A percentile compares a stretch with the other conserved stretches of the same genome.
phyloP scores from a whole-genome alignment of 257 asterid species.

The Phtheirospermum japonicum region DNA sequence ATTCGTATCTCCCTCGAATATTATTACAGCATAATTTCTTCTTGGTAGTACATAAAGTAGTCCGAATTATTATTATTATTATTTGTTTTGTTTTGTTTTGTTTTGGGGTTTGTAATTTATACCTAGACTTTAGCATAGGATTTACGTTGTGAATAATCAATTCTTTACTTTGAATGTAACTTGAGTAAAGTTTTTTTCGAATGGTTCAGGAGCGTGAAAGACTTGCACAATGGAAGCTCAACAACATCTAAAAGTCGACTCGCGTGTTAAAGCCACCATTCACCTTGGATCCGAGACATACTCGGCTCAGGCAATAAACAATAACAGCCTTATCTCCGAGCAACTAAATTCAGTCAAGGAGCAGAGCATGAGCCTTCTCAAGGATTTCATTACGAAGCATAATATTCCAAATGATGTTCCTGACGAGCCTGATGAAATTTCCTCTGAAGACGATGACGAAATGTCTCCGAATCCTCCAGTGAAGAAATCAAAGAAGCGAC shows the following conservation, averaged over 20 bases:
- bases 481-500: conserved; percentile 65
- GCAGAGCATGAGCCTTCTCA: conserved; percentile 78
- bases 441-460: conserved; percentile 63
- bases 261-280: conserved; percentile 60
- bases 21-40: too few species aligned
- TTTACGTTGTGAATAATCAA: too few species aligned
- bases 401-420: conserved; percentile 82
- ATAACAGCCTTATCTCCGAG: conserved; percentile 65
- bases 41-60: too few species aligned
- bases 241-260: conserved; percentile 24
- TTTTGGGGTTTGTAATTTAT: too few species aligned
- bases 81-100: too few species aligned
- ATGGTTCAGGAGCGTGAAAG: background rate
- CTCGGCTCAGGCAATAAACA: conserved; percentile 37
- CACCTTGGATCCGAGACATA: conserved; percentile 77
- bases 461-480: conserved; percentile 49
- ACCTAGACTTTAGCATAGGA: too few species aligned
- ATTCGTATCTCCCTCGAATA: too few species aligned
- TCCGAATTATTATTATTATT: too few species aligned
- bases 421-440: conserved; percentile 74
- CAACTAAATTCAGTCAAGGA: conserved; percentile 70
- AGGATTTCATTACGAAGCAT: conserved; percentile 79
- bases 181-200: background rate
- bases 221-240: conserved; percentile 42
- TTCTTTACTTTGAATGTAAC: background rate